A percentile compares a stretch with the other conserved stretches of the same genome.
Evolutionary conservation across 2,329 filamentous ascomycete species (phyloP).

Genomic region (Sporothrix brasiliensis): DNA sequence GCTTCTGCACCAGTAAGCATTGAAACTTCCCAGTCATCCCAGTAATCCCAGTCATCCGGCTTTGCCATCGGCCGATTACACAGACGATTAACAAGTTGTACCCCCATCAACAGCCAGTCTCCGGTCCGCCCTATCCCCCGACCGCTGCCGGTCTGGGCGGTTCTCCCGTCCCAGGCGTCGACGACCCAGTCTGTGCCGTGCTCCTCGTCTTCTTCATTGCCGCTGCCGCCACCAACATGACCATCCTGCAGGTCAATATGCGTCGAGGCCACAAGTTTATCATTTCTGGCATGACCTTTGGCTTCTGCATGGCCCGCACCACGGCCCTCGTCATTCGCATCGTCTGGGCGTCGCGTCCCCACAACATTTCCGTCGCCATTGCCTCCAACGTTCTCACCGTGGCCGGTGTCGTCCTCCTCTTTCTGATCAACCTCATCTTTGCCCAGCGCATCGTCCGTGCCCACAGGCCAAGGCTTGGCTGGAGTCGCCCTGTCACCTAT

Average conservation of each 20-base stretch:
- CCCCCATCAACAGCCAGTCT: not conserved
- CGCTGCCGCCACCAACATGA: constrained; percentile 61
- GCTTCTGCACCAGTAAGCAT: constrained; percentile 11
- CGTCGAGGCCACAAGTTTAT: constrained; percentile 60
- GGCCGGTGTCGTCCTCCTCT: constrained; percentile 74
- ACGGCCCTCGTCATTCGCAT: constrained; percentile 56
- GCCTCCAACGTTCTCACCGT: constrained; percentile 71
- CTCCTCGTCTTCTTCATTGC: constrained; percentile 62
- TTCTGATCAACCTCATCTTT: constrained; percentile 77
- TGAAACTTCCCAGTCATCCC: not conserved
- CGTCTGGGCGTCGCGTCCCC: constrained; percentile 53
- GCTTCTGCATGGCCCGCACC: constrained; percentile 60
- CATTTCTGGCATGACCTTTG: constrained; percentile 60
- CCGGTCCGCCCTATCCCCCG: constrained; percentile 48
- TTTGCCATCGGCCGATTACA: not conserved
- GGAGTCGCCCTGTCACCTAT: constrained; percentile 58
- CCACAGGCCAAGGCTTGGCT: constrained; percentile 70
- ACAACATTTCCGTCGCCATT: constrained; percentile 51
- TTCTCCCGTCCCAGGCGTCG: constrained; percentile 58
- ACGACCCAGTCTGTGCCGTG: constrained; percentile 66
- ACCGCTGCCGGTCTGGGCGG: constrained; percentile 58
- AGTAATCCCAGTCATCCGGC: not conserved
- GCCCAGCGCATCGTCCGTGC: constrained; percentile 74
- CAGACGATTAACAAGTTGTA: not conserved
- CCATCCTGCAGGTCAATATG: constrained; percentile 58